Evolutionary conservation across 108 stramenopile species (phyloP).

Genomic region (Cyclotella kingstonii): DNA sequence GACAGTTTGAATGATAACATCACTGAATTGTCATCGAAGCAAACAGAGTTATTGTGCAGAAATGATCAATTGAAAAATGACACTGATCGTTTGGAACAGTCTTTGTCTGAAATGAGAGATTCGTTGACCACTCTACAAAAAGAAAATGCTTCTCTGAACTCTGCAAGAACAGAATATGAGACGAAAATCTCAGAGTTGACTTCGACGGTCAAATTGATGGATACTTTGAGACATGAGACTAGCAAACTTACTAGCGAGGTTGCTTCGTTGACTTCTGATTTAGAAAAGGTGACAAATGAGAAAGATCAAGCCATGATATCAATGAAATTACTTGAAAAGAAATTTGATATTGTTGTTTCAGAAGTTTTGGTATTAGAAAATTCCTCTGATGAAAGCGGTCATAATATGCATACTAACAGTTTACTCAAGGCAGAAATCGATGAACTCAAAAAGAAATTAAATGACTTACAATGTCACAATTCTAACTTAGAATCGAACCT

Average conservation of each 20-base stretch:
- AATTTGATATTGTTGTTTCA: slow-evolving; percentile 17
- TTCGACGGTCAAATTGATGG: slow-evolving; percentile 28
- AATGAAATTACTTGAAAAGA: slow-evolving; percentile 23
- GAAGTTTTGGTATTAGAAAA: background rate
- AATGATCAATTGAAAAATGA: slow-evolving; percentile 9
- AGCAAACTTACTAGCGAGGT: slow-evolving; percentile 32
- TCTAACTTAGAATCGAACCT: slow-evolving; percentile 20
- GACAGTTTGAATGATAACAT: slow-evolving; percentile 32
- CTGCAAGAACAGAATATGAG: slow-evolving; percentile 16
- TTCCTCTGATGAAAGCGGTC: background rate
- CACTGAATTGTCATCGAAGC: background rate
- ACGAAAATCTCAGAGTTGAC: slow-evolving; percentile 26
- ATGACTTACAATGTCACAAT: slow-evolving; percentile 17
- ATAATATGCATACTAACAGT: slow-evolving; percentile 7
- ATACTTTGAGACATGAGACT: slow-evolving; percentile 16
- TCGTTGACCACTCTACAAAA: slow-evolving; percentile 14
- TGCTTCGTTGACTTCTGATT: slow-evolving; percentile 36
- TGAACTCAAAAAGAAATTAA: slow-evolving; percentile 11
- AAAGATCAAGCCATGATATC: slow-evolving; percentile 12
- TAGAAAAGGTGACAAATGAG: slow-evolving; percentile 24
- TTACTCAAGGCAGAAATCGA: slow-evolving; percentile 22
- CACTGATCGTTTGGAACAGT: slow-evolving; percentile 16
- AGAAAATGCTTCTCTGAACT: slow-evolving; percentile 30
- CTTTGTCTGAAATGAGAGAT: slow-evolving; percentile 17
- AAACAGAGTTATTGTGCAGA: slow-evolving; percentile 4